Percentiles rank a stretch among this genome's conserved stretches.
phyloP scores from a whole-genome alignment of 495 filamentous ascomycete genomes.

The Aspergillus heteromorphus region DNA sequence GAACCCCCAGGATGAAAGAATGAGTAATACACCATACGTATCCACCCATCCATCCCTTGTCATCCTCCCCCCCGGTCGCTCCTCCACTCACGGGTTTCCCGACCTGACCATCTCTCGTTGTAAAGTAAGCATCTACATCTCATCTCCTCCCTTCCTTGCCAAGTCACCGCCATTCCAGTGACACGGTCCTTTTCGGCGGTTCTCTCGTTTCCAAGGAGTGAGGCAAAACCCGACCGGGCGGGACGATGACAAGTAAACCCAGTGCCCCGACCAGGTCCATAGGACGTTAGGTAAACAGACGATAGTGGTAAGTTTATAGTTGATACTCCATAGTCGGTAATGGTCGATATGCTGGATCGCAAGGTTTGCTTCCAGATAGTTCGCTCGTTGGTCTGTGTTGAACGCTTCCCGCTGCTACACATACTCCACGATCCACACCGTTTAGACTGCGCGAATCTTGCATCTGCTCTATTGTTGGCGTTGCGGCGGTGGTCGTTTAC shows the following conservation, averaged over 20 bases:
- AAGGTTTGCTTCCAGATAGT: conserved; percentile 1
- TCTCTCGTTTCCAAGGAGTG: background rate
- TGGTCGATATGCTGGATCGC: background rate
- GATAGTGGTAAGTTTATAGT: too few relatives aligned
- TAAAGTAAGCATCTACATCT: background rate
- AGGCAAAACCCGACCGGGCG: too few relatives aligned
- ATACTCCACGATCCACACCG: conserved; percentile 19
- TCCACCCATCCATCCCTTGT: background rate
- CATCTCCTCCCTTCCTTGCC: background rate
- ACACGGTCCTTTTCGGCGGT: background rate
- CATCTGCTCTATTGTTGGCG: conserved; percentile 10
- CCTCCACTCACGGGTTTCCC: background rate
- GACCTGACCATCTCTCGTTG: background rate
- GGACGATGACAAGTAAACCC: too few relatives aligned
- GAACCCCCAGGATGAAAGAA: too few relatives aligned
- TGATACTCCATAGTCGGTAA: background rate
- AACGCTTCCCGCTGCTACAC: conserved; percentile 17
- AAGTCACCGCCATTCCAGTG: conserved; percentile 17
- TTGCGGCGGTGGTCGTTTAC: background rate
- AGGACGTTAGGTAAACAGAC: too few relatives aligned
- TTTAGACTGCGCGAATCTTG: conserved; percentile 21
- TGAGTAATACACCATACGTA: too few relatives aligned
- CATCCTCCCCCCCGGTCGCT: background rate
- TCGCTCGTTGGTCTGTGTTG: conserved; percentile 14
- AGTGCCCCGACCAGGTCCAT: too few relatives aligned